phyloP scores from a whole-genome alignment of 441 rosid genomes.

The Adansonia madagascariensis region DNA sequence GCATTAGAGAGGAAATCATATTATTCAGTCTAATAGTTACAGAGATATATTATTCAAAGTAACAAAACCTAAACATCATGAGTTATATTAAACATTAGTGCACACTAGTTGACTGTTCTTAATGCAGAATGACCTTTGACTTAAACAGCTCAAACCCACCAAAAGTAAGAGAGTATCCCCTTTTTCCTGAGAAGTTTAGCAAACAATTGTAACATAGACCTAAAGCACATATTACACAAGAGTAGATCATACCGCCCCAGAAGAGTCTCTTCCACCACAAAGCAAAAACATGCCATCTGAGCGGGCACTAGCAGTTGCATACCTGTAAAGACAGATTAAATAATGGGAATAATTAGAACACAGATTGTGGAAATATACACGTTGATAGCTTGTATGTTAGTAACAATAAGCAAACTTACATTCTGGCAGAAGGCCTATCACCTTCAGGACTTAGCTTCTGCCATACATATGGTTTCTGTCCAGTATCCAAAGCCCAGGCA shows the following conservation, averaged over 20 bases:
- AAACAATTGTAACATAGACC: background rate
- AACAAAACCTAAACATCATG: background rate
- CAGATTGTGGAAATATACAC: background rate
- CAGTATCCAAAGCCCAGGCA: conserved; percentile 96
- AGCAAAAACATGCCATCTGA: conserved; percentile 99
- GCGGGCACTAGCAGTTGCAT: conserved; percentile 86
- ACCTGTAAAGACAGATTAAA: too few relatives aligned
- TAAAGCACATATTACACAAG: conserved; percentile 20
- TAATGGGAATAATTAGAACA: too few relatives aligned
- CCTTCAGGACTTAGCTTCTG: conserved; percentile 90
- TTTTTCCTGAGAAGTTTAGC: background rate
- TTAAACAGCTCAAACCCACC: conserved; percentile 13
- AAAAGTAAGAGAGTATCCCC: background rate
- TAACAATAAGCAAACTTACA: conserved; percentile 55
- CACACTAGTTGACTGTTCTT: background rate
- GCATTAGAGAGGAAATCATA: background rate
- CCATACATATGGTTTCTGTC: conserved; percentile 98
- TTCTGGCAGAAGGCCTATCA: conserved; percentile 90
- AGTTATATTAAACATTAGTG: background rate
- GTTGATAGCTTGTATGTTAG: background rate
- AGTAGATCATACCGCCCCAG: conserved; percentile 70
- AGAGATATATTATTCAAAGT: background rate
- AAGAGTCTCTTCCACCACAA: conserved; percentile 94
- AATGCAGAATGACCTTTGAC: background rate
- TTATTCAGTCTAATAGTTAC: background rate